Conservation (phyloP, 495 filamentous ascomycete species). For the Chlorociboria aeruginascens region DNA sequence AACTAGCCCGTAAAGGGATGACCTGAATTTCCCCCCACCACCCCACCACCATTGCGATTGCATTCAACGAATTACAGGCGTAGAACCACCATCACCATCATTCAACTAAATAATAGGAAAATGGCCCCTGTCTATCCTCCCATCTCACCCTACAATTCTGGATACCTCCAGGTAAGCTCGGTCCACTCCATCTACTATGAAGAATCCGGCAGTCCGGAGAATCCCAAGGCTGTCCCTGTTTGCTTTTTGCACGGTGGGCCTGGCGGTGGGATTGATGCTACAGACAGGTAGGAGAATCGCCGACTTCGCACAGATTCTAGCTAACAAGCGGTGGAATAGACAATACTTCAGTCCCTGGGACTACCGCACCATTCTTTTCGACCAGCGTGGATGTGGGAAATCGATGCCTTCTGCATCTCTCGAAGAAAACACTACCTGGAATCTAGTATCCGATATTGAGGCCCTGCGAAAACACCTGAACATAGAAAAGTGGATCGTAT, state of each 20-base stretch:
- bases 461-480: conserved; percentile 26
- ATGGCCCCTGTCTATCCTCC: conserved; percentile 15
- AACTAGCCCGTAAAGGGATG: too few relatives aligned
- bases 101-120: neutral
- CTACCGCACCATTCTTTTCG: conserved; percentile 33
- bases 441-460: conserved; percentile 34
- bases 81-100: too few relatives aligned
- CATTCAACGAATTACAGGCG: too few relatives aligned
- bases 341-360: conserved; percentile 32
- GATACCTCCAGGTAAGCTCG: conserved; percentile 24
- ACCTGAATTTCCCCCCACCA: too few relatives aligned
- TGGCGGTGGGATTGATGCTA: conserved; percentile 25
- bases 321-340: conserved; percentile 1
- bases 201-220: conserved; percentile 30
- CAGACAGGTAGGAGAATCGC: conserved; percentile 16
- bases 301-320: neutral
- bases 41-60: too few relatives aligned
- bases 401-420: conserved; percentile 27
- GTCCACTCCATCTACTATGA: conserved; percentile 31
- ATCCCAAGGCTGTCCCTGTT: conserved; percentile 21
- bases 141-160: conserved; percentile 14
- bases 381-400: conserved; percentile 35
- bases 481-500: conserved; percentile 35
- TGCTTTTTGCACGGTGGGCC: conserved; percentile 36
- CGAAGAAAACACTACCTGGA: conserved; percentile 31